These are phyloP conservation scores for Diphasiastrum complanatum DNA, from an alignment of 83 land plant genomes.

Conservation along the genomic window DNA sequence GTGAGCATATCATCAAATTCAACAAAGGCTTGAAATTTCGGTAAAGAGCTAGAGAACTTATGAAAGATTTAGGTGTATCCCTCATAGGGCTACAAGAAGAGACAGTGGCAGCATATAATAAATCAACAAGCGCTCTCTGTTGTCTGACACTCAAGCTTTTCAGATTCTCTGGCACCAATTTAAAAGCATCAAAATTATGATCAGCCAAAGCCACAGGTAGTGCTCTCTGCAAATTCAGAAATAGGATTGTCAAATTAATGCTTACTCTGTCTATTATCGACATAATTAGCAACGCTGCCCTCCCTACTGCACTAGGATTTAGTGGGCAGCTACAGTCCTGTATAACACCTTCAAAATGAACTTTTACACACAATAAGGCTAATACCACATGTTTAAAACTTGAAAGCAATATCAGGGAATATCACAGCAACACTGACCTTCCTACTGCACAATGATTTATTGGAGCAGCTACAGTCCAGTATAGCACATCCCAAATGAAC, in stretches of 20 bases:
- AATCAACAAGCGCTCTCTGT: slow-evolving; percentile 47
- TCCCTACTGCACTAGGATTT: too few relatives aligned
- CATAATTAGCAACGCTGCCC: too few relatives aligned
- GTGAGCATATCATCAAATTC: slow-evolving; percentile 45
- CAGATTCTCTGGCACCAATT: slow-evolving; percentile 48
- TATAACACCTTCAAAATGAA: too few relatives aligned
- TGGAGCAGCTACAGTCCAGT: too few relatives aligned
- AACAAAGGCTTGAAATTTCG: slow-evolving; percentile 45
- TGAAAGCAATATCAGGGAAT: too few relatives aligned
- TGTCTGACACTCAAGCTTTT: slow-evolving; percentile 29
- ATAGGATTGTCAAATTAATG: background rate
- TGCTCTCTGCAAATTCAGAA: slow-evolving; percentile 48
- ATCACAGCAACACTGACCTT: too few relatives aligned
- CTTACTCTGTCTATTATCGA: background rate
- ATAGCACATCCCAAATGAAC: background rate
- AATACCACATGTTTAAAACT: too few relatives aligned
- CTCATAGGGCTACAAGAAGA: background rate
- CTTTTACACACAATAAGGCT: too few relatives aligned
- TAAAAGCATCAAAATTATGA: slow-evolving; percentile 68
- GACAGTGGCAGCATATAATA: slow-evolving; percentile 48
- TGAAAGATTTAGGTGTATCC: too few relatives aligned
- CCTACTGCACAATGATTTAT: too few relatives aligned
- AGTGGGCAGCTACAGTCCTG: too few relatives aligned
- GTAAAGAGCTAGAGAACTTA: background rate
- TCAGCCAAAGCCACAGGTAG: slow-evolving; percentile 48